phyloP scores from a whole-genome alignment of 163 green algal species.

The Chlamydomonas reinhardtii region DNA sequence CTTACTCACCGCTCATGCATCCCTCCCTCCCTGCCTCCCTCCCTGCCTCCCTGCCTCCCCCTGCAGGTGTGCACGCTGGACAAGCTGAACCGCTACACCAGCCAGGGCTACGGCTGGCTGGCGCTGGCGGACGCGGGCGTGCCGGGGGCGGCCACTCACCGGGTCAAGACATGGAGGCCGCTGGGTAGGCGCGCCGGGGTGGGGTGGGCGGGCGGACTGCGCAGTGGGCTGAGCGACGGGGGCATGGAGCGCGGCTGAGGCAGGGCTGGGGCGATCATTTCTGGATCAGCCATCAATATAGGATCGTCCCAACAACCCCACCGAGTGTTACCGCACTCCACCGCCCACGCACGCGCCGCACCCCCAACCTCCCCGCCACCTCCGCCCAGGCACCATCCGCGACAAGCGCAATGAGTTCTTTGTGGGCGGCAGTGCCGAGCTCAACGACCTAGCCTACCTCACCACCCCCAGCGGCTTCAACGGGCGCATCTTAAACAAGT shows the following conservation, averaged over 20 bases:
- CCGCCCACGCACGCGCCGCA: too few relatives aligned
- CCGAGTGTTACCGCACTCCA: too few relatives aligned
- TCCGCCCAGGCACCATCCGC: slow-evolving; percentile 26
- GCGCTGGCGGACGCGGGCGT: slow-evolving; percentile 39
- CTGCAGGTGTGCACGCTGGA: slow-evolving; percentile 71
- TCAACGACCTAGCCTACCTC: slow-evolving; percentile 68
- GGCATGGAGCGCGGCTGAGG: too few relatives aligned
- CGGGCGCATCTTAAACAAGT: slow-evolving; percentile 69
- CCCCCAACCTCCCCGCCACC: not conserved
- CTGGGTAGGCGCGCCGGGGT: slow-evolving; percentile 41
- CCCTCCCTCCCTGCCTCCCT: not conserved
- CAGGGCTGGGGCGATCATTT: too few relatives aligned
- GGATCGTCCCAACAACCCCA: too few relatives aligned
- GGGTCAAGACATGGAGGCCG: slow-evolving; percentile 69
- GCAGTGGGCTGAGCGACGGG: too few relatives aligned
- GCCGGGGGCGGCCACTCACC: slow-evolving; percentile 56
- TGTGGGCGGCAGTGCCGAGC: slow-evolving; percentile 68
- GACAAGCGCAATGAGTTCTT: slow-evolving; percentile 68
- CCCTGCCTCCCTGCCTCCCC: too few relatives aligned
- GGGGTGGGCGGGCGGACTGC: not conserved
- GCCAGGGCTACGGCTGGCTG: slow-evolving; percentile 71
- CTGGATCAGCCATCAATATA: too few relatives aligned
- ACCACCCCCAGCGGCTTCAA: slow-evolving; percentile 44
- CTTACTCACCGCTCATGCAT: too few relatives aligned
- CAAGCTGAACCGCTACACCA: slow-evolving; percentile 66